Conservation (phyloP, 495 filamentous ascomycete species). For the Neurospora sp. region DNA sequence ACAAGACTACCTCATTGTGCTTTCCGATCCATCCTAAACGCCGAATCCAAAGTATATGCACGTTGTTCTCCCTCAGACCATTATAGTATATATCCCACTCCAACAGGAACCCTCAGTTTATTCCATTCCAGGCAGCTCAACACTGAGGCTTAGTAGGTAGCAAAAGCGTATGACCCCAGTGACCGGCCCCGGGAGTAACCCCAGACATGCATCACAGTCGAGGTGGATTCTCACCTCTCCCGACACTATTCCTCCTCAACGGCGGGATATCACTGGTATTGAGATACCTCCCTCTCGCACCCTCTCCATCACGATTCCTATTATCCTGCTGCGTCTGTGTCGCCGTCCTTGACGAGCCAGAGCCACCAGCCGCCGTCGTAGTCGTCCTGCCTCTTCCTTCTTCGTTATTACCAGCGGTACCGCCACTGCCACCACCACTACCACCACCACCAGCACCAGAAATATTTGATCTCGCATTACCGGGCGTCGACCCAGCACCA, state of each 20-base stretch:
- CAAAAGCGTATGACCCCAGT: neutral
- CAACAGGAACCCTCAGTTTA: no score
- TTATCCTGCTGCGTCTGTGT: neutral
- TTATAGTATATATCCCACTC: neutral
- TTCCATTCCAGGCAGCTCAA: no score
- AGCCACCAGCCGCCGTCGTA: neutral
- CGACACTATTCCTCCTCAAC: neutral
- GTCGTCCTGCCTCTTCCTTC: neutral
- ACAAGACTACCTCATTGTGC: neutral
- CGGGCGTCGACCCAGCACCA: neutral
- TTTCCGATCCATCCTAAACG: neutral
- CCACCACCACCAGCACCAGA: neutral
- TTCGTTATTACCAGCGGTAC: neutral
- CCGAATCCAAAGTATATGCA: neutral
- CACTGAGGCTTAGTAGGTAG: neutral
- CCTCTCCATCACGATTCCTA: neutral
- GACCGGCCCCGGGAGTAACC: neutral
- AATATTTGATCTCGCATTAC: neutral
- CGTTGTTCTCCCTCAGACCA: neutral
- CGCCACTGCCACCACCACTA: neutral
- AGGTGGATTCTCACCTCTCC: conserved; percentile 5
- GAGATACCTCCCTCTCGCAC: neutral
- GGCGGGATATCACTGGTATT: neutral
- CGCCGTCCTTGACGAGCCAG: neutral
- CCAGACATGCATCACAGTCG: neutral